A percentile compares a stretch with the other conserved stretches of the same genome.
phyloP scores from a whole-genome alignment of 805 yeast species.

The Metschnikowia lachancei region DNA sequence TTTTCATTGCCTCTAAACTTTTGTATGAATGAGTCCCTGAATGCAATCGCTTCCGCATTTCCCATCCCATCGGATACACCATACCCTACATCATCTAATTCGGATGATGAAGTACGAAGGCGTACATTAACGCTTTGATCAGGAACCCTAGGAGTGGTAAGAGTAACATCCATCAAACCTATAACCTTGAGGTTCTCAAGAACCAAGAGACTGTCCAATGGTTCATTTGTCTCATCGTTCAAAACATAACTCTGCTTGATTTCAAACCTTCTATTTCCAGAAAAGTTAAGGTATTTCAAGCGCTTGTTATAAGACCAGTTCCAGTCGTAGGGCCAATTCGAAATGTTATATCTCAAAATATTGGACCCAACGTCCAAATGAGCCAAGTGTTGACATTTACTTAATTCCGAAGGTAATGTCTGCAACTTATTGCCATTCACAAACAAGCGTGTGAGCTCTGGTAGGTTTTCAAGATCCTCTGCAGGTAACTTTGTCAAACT shows the following conservation, averaged over 20 bases:
- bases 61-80: slow-evolving; percentile 93
- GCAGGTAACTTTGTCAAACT: slow-evolving; percentile 74
- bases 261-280: slow-evolving; percentile 90
- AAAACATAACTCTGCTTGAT: slow-evolving; percentile 64
- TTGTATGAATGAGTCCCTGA: slow-evolving; percentile 83
- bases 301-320: slow-evolving; percentile 87
- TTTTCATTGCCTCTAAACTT: slow-evolving; percentile 82
- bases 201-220: slow-evolving; percentile 62
- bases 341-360: slow-evolving; percentile 83
- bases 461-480: slow-evolving; percentile 72
- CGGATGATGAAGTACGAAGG: slow-evolving; percentile 86
- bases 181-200: slow-evolving; percentile 67
- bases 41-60: slow-evolving; percentile 56
- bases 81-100: slow-evolving; percentile 68
- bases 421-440: slow-evolving; percentile 83
- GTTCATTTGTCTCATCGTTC: slow-evolving; percentile 56
- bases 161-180: slow-evolving; percentile 93
- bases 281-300: slow-evolving; percentile 77
- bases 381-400: slow-evolving; percentile 59
- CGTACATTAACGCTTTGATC: slow-evolving; percentile 82
- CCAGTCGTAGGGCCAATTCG: slow-evolving; percentile 96
- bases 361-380: slow-evolving; percentile 90
- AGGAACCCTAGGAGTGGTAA: slow-evolving; percentile 84
- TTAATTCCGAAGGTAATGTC: slow-evolving; percentile 83
- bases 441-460: slow-evolving; percentile 56